Percentiles rank a stretch among this genome's conserved stretches.
These are phyloP conservation scores for Pythium angustatum DNA, from an alignment of 352 stramenopile genomes.

Conservation along the genomic window DNA sequence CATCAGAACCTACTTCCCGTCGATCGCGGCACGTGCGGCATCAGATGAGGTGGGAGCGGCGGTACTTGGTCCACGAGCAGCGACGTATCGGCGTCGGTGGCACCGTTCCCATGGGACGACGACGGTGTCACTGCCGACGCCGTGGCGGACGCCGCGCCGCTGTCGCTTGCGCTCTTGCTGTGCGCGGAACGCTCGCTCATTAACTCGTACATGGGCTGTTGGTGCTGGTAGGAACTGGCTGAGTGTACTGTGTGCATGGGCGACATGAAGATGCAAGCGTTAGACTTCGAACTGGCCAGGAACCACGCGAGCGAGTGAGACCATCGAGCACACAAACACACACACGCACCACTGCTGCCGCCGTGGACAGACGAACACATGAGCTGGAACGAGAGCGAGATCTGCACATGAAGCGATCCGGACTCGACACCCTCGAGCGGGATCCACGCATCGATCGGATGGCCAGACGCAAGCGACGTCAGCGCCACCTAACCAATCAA, in stretches of 20 bases:
- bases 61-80: conserved; percentile 15
- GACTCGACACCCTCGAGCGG: conserved; percentile 58
- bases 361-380: conserved; percentile 70
- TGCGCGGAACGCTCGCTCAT: conserved; percentile 16
- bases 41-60: conserved; percentile 30
- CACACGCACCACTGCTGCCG: conserved; percentile 4
- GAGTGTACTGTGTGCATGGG: conserved; percentile 38
- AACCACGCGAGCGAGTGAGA: neutral
- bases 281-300: conserved; percentile 16
- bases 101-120: no score
- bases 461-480: conserved; percentile 50
- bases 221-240: conserved; percentile 28
- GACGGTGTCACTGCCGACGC: no score
- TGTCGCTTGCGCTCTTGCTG: conserved; percentile 5
- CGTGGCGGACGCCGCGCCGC: neutral
- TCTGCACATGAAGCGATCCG: conserved; percentile 54
- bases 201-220: conserved; percentile 10
- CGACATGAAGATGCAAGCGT: conserved; percentile 27
- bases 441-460: conserved; percentile 72
- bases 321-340: no score
- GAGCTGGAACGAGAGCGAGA: conserved; percentile 77
- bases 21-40: conserved; percentile 46
- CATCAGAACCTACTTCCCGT: conserved; percentile 64
- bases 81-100: conserved; percentile 1
- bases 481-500: conserved; percentile 42